Conservation (phyloP, 2,329 filamentous ascomycete species). For the Cladosporium colombiae region DNA sequence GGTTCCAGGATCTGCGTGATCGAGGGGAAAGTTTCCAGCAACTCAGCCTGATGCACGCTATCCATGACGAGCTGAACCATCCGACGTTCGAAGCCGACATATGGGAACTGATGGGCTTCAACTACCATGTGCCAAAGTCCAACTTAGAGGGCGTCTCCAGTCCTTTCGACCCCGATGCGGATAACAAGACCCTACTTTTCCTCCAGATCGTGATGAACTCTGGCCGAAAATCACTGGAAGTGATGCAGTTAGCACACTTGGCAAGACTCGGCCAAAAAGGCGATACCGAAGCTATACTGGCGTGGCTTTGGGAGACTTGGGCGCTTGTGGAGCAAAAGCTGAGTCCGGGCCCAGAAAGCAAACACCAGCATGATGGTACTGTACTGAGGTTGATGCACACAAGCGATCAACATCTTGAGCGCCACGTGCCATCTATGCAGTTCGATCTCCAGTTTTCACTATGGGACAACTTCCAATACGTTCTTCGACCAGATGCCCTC, state of each 20-base stretch:
- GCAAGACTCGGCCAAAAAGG: neutral
- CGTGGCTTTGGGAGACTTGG: conserved; percentile 2
- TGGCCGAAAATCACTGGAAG: neutral
- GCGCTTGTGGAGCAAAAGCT: neutral
- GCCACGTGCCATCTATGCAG: neutral
- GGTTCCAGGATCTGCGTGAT: neutral
- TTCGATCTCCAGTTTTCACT: neutral
- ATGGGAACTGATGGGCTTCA: neutral
- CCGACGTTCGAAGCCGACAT: neutral
- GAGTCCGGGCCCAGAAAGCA: neutral
- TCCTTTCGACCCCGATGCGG: neutral
- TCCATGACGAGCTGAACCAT: neutral
- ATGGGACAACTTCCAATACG: neutral
- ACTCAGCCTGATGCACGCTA: neutral
- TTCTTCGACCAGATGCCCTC: neutral
- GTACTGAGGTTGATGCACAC: neutral
- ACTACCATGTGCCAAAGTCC: neutral
- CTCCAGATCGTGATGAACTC: conserved; percentile 1
- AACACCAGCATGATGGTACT: neutral
- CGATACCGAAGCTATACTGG: neutral
- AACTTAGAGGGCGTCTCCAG: neutral
- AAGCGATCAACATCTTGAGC: neutral
- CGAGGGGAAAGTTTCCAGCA: neutral
- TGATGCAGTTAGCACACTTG: neutral
- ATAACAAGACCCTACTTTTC: neutral